Base-by-base conservation (phyloP, 1,284 basidiomycete genomes). In the Apiotrichum veenhuisii region DNA sequence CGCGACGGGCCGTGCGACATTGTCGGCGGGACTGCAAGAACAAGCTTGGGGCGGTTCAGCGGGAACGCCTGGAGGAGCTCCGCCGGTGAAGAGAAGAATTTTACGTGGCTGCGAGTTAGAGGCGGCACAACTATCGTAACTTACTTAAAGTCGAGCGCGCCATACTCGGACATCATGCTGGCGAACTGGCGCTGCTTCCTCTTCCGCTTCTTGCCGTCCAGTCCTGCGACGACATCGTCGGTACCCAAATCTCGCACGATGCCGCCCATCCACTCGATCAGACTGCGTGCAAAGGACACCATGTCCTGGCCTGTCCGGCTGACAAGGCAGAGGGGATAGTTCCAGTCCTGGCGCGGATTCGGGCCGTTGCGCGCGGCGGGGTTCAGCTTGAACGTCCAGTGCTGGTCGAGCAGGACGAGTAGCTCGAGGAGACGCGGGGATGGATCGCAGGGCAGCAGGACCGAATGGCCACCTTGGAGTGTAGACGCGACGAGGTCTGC, bases 201-300 rank as follows among this genome's bases (percentile, higher is more conserved):
- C 64, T 85, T 82, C 69, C 85, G 81, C 64, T 84, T 82, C 14
- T 58, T 59, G 55, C 80, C 79, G 33, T 52, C 68, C 63, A 65
- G 52, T 54, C 60, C 80, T 71, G 50, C 77, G 2, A 83, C 83
- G 26, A 88, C 87, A 69, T 89, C 88, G 11, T 71, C 89, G 0
- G 88, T 86, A 58, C 91, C 89, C 66, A 91, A 88, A 69, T 91
- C 91, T 66, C 86, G 91, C 61, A 96, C 87, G 1, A 90, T 91
- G 10, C 92, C 91, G 17, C 94, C 92, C 67, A 98, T 86, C 94
- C 95, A 98, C 74, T 98, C 96, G 84, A 98, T 95, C 86, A 98
- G 89, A 80, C 91, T 95, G 55, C 93, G 81, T 18, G 96, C 91
- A 67, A 95, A 93, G 2, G 90, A 89, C 38, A 98, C 79, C 85